A percentile compares a stretch with the other conserved stretches of the same genome.
phyloP scores from a whole-genome alignment of 2,329 filamentous ascomycete species.

The Alternaria ethzedia region DNA sequence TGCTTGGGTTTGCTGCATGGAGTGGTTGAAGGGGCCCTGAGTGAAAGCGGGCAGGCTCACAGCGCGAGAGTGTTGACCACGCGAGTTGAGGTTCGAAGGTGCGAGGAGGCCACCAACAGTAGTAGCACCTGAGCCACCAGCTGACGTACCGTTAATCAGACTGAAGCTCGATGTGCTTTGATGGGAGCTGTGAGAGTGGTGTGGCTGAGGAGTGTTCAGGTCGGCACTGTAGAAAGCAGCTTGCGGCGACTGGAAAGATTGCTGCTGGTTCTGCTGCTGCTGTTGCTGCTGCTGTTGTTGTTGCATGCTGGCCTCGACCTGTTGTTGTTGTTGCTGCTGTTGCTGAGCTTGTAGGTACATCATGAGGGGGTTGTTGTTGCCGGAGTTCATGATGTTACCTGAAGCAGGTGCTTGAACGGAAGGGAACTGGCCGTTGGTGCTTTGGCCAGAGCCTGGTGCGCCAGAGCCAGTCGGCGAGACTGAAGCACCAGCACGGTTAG shows the following conservation, averaged over 20 bases:
- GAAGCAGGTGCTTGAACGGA: constrained; percentile 69
- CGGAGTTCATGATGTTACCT: constrained; percentile 78
- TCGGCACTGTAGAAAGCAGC: constrained; percentile 75
- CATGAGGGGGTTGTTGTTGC: constrained; percentile 84
- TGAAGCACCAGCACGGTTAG: constrained; percentile 61
- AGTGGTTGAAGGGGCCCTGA: constrained; percentile 61
- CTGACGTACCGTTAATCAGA: constrained; percentile 52
- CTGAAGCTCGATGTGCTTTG: constrained; percentile 59
- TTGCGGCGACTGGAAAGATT: constrained; percentile 76
- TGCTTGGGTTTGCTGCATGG: constrained; percentile 46
- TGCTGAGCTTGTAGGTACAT: constrained; percentile 83
- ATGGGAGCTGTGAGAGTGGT: constrained; percentile 65
- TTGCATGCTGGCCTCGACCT: constrained; percentile 47
- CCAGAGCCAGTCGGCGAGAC: constrained; percentile 66
- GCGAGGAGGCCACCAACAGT: constrained; percentile 80
- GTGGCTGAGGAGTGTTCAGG: constrained; percentile 68
- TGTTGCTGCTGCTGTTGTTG: constrained; percentile 38
- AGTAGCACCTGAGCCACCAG: constrained; percentile 61
- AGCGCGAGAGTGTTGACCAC: constrained; percentile 74
- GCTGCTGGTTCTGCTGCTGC: constrained; percentile 52
- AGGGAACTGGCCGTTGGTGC: constrained; percentile 64
- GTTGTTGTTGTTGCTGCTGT: constrained; percentile 52
- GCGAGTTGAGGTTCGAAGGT: constrained; percentile 66
- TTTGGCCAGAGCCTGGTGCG: constrained; percentile 61
- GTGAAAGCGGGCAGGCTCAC: constrained; percentile 83